phyloP scores from a whole-genome alignment of 345 rosid species.

The Hibiscus tridactylites region DNA sequence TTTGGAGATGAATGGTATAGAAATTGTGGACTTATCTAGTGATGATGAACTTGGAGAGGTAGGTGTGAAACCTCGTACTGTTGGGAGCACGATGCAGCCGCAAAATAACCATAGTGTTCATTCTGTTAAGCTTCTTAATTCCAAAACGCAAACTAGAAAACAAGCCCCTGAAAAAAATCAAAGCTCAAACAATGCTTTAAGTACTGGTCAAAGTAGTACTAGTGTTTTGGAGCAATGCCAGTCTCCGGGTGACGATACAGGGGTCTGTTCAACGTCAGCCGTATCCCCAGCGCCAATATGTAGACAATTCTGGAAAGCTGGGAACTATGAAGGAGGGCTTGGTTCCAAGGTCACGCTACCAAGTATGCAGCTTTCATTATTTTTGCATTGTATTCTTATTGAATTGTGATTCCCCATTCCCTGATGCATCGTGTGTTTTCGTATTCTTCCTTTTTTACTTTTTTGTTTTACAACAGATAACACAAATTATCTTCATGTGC shows the following conservation, averaged over 20 bases:
- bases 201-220: conserved; percentile 43
- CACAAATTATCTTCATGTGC: conserved; percentile 74
- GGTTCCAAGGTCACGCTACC: conserved; percentile 45
- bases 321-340: conserved; percentile 42
- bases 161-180: conserved; percentile 53
- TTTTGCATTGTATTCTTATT: neutral
- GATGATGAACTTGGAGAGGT: conserved; percentile 27
- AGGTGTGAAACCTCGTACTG: conserved; percentile 27
- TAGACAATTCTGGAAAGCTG: conserved; percentile 97
- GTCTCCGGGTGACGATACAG: conserved; percentile 56
- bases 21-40: conserved; percentile 18
- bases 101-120: conserved; percentile 5
- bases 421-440: conserved; percentile 1
- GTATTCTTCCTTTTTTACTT: neutral
- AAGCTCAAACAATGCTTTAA: conserved; percentile 34
- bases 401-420: neutral
- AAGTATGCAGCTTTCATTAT: conserved; percentile 36
- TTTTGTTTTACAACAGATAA: conserved; percentile 36
- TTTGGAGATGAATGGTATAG: conserved; percentile 28
- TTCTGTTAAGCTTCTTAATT: conserved; percentile 14
- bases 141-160: conserved; percentile 18
- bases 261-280: conserved; percentile 49
- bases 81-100: conserved; percentile 14
- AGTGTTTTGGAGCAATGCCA: conserved; percentile 63
- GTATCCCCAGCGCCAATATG: conserved; percentile 61